These are phyloP conservation scores for Populus simonii DNA, from an alignment of 345 rosid species.

Conservation along the genomic window DNA sequence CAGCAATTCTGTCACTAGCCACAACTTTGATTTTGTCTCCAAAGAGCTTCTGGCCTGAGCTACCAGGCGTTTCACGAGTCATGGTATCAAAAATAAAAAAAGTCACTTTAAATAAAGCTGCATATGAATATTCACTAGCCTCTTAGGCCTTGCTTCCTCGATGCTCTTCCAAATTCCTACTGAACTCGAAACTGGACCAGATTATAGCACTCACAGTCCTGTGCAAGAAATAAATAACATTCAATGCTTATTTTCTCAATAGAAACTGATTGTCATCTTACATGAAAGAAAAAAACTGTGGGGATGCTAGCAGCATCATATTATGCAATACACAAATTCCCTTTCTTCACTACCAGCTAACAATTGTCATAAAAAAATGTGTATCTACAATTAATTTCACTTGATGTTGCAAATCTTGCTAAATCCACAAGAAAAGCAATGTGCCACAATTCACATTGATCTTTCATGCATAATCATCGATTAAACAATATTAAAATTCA, in stretches of 20 bases:
- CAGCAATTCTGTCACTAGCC: slow-evolving; percentile 6
- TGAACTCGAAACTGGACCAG: background rate
- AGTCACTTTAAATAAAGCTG: background rate
- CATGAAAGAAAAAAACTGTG: background rate
- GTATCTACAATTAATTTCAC: background rate
- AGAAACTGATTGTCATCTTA: background rate
- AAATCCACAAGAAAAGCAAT: background rate
- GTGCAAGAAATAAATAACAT: background rate
- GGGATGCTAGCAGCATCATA: background rate
- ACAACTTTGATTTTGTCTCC: slow-evolving; percentile 24
- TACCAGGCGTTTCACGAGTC: slow-evolving; percentile 47
- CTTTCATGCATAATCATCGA: background rate
- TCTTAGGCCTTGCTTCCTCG: background rate
- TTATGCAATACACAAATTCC: background rate
- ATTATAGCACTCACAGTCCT: background rate
- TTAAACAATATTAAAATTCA: background rate
- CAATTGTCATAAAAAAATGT: background rate
- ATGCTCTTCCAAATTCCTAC: background rate
- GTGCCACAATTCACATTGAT: background rate
- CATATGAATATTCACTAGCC: background rate
- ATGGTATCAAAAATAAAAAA: slow-evolving; percentile 25
- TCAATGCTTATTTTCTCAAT: background rate
- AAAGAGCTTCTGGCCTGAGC: slow-evolving; percentile 33
- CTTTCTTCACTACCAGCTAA: background rate
- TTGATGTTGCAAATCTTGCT: background rate